These are phyloP conservation scores for Trichoderma sp. DNA, from an alignment of 2,329 filamentous ascomycete species.

Conservation along the genomic window DNA sequence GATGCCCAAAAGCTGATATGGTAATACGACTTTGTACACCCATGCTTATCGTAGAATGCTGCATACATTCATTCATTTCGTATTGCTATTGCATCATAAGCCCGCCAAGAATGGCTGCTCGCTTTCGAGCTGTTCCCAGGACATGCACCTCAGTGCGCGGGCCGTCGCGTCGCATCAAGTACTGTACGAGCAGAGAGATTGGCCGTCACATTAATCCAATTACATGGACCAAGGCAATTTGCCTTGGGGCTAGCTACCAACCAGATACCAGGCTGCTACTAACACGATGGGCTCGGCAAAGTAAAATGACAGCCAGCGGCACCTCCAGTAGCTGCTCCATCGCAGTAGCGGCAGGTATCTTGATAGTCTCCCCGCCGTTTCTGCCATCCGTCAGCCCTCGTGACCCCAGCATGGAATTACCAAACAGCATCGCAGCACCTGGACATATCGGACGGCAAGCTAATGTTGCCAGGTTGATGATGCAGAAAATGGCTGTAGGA, in stretches of 20 bases:
- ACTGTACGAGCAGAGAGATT: background rate
- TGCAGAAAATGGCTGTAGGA: slow-evolving; percentile 25
- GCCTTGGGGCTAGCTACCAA: background rate
- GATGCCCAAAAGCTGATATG: background rate
- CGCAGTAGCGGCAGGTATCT: background rate
- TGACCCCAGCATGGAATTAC: background rate
- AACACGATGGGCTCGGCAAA: background rate
- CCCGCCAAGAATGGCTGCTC: background rate
- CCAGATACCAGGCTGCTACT: background rate
- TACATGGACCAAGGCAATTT: background rate
- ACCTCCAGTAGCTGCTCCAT: background rate
- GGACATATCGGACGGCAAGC: slow-evolving; percentile 1
- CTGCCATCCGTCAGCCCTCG: background rate
- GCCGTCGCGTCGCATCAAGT: slow-evolving; percentile 14
- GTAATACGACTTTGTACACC: background rate
- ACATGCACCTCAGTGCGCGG: background rate
- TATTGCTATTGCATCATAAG: slow-evolving; percentile 17
- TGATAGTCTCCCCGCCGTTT: background rate
- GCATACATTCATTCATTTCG: background rate
- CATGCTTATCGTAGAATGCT: background rate
- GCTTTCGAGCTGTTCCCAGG: background rate
- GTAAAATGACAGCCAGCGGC: background rate
- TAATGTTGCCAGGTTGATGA: slow-evolving; percentile 21
- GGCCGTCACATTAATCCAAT: background rate
- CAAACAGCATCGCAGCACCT: background rate